Evolutionary conservation across 805 yeast species (phyloP), one percentile per base, ranked within the genome.

Genomic region (Ogataea methylovora): DNA sequence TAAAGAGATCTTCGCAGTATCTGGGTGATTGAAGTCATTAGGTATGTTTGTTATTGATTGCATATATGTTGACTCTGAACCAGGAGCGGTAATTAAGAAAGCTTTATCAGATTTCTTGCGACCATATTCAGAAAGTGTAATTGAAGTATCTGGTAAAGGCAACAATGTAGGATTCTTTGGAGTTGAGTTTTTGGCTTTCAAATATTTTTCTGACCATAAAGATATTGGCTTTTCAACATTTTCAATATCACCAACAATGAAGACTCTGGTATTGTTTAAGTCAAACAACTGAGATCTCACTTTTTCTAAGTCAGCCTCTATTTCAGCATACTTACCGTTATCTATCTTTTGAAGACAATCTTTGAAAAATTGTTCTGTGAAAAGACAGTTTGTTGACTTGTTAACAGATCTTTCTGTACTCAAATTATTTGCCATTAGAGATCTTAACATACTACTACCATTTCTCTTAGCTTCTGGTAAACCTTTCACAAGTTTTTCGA

Each of bases 61-160:
- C 59, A 86, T 61, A 49, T 74, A 83, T 4, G 90, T 71, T 0
- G 95, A 80, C 43, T 86, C 95, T 0, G 94, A 79, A 1, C 92
- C 87, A 4, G 97, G 88, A 2, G 86, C 76, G 0, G 84, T 69
- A 2, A 82, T 69, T 27, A 90, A 61, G 40, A 60, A 65, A 0
- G 92, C 90, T 27, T 68, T 65, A 2, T 61, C 52, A 2, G 70
- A 52, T 29, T 84, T 76, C 0, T 49, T 38, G 15, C 48, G 40
- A 26, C 95, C 95, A 4, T 71, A 48, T 2, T 62, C 60, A 2
- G 92, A 76, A 26, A 71, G 61, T 28, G 72, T 71, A 5, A 69
- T 60, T 32, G 61, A 55, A 3, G 84, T 63, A 13, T 75, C 66
- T 12, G 87, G 85, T 8, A 76, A 48, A 5, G 63, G 51, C 9